Evolutionary conservation across 1,139 yeast species (phyloP).

Genomic region (Taphrina sp.): DNA sequence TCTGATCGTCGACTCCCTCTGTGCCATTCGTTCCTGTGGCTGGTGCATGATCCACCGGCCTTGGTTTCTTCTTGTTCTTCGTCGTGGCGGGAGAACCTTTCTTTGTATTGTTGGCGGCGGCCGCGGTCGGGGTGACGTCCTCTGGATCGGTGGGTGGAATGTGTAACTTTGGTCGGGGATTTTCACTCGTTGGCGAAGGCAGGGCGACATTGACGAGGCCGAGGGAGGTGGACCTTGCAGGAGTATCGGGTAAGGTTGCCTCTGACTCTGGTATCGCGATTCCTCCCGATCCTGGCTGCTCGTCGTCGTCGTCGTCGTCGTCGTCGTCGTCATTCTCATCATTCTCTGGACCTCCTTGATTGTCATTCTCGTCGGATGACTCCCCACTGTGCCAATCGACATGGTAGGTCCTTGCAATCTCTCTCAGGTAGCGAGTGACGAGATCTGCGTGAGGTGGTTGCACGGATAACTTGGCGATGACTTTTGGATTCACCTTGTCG

Average conservation of each 20-base stretch:
- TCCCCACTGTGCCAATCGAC: slow-evolving; percentile 54
- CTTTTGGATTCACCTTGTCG: slow-evolving; percentile 48
- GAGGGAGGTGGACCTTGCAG: neutral
- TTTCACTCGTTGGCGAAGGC: slow-evolving; percentile 34
- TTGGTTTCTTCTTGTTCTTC: slow-evolving; percentile 45
- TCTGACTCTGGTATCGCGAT: slow-evolving; percentile 3
- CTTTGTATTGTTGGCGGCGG: slow-evolving; percentile 32
- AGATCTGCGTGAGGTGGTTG: slow-evolving; percentile 66
- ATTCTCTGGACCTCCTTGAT: no score
- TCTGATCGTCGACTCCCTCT: slow-evolving; percentile 33
- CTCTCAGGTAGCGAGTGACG: slow-evolving; percentile 69
- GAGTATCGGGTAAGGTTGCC: slow-evolving; percentile 9
- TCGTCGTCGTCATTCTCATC: no score
- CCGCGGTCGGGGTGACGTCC: no score
- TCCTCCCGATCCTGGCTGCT: slow-evolving; percentile 23
- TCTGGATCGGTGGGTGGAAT: slow-evolving; percentile 27
- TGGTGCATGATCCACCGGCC: no score
- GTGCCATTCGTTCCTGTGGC: no score
- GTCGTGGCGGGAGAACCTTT: slow-evolving; percentile 34
- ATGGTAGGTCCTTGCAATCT: slow-evolving; percentile 75
- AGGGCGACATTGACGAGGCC: slow-evolving; percentile 34
- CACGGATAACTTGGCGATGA: slow-evolving; percentile 60
- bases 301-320: slow-evolving; percentile 39
- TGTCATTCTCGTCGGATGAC: slow-evolving; percentile 43
- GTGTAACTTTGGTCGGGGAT: slow-evolving; percentile 36